Percentiles rank a stretch among this genome's conserved stretches.
Conservation (phyloP, 768 basidiomycete genomes). For the Lentinula boryana region DNA sequence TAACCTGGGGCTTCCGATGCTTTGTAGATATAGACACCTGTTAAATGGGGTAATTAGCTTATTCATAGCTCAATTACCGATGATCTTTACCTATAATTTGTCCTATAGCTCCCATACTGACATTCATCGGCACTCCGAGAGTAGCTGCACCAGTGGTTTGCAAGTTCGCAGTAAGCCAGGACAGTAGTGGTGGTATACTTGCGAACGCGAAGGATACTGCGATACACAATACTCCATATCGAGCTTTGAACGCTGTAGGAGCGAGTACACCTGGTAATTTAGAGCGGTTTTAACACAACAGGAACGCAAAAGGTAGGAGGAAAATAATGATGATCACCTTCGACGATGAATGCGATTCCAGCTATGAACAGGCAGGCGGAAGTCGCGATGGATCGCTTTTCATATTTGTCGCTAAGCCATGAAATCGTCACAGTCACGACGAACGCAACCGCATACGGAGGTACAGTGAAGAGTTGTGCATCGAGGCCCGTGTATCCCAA, state of each 20-base stretch:
- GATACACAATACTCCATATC: constrained; percentile 26
- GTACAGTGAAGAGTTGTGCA: constrained; percentile 43
- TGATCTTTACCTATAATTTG: constrained; percentile 25
- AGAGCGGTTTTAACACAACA: not conserved
- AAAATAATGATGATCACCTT: constrained; percentile 5
- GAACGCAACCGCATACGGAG: constrained; percentile 31
- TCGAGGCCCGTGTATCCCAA: constrained; percentile 35
- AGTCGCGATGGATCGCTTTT: constrained; percentile 7
- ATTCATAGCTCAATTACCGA: not conserved
- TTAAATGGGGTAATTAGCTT: not conserved
- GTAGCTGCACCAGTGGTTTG: constrained; percentile 22
- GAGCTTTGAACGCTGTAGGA: constrained; percentile 10
- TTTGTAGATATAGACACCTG: constrained; percentile 22
- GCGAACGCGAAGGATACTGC: constrained; percentile 26
- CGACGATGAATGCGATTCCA: constrained; percentile 11
- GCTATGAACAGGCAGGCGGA: constrained; percentile 9
- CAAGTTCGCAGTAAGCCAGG: constrained; percentile 29
- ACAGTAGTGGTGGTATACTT: constrained; percentile 24
- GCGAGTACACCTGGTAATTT: constrained; percentile 3
- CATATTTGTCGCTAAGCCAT: constrained; percentile 17
- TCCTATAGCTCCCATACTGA: constrained; percentile 27
- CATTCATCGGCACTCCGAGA: constrained; percentile 24
- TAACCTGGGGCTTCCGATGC: constrained; percentile 22
- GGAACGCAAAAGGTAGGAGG: not conserved
- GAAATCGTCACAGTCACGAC: constrained; percentile 17